A percentile compares a stretch with the other conserved stretches of the same genome.
Conservation (phyloP, 108 stramenopile species). For the Aurantiochytrium sp. region DNA sequence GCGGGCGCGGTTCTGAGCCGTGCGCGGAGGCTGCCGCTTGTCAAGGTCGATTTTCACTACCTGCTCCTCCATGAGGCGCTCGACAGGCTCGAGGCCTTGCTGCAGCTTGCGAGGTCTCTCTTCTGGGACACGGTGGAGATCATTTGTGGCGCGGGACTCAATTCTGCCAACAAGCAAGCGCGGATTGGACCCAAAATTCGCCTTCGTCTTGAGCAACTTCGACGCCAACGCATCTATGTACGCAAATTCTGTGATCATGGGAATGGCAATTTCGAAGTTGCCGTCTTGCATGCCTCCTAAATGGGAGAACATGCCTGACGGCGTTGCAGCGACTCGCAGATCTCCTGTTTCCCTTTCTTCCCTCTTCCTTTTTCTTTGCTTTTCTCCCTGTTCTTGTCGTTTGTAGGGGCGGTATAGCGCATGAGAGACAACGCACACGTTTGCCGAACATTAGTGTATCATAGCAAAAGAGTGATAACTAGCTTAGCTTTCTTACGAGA, state of each 20-base stretch:
- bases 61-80: background rate
- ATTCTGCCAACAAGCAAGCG: background rate
- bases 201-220: background rate
- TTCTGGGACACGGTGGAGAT: background rate
- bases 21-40: background rate
- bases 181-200: background rate
- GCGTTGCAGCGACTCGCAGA: no score
- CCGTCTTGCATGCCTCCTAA: background rate
- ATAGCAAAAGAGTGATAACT: no score
- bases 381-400: no score
- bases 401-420: no score
- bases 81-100: background rate
- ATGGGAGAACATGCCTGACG: no score
- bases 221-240: background rate
- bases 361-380: no score
- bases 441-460: no score
- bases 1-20: background rate
- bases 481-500: no score
- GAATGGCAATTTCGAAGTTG: background rate
- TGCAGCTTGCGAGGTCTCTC: background rate
- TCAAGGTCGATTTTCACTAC: background rate
- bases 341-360: no score
- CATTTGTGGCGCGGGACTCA: background rate
- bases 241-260: background rate
- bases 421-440: no score